These are phyloP conservation scores for Stachybotrys chartarum DNA, from an alignment of 2,329 filamentous ascomycete genomes.

Conservation along the genomic window DNA sequence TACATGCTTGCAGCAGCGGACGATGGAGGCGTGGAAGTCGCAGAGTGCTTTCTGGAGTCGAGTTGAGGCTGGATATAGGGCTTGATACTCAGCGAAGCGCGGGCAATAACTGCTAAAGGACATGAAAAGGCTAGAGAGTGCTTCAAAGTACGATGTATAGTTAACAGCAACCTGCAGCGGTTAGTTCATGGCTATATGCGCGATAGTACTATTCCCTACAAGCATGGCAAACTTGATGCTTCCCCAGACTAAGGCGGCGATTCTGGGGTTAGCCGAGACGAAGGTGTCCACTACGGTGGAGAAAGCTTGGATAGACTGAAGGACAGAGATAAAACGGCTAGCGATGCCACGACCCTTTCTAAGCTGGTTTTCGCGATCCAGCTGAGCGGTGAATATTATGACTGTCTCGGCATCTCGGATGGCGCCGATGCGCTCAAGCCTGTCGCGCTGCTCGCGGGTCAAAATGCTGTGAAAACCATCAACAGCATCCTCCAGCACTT, in stretches of 20 bases:
- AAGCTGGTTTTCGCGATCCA: not conserved
- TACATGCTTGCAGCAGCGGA: not conserved
- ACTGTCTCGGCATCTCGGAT: not conserved
- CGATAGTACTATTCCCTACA: conserved; percentile 8
- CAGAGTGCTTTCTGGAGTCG: not conserved
- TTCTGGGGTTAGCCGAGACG: conserved; percentile 26
- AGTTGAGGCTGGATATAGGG: conserved; percentile 24
- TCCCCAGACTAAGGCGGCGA: conserved; percentile 35
- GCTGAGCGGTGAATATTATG: not conserved
- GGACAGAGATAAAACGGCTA: conserved; percentile 8
- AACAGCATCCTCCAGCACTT: not conserved
- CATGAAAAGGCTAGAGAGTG: conserved; percentile 27
- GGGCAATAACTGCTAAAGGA: conserved; percentile 15
- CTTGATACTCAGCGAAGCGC: conserved; percentile 6
- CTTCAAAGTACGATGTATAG: conserved; percentile 30
- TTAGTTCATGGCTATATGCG: not conserved
- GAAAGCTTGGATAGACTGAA: conserved; percentile 29
- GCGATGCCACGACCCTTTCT: conserved; percentile 2
- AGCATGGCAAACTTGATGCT: conserved; percentile 33
- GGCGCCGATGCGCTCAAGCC: not conserved
- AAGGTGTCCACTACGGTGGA: conserved; percentile 26
- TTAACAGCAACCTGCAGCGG: conserved; percentile 14
- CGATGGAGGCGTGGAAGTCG: not conserved
- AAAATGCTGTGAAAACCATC: not conserved
- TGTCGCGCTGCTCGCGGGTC: not conserved